Conservation (phyloP, 805 yeast species). For the Kazachstania taianensis region DNA sequence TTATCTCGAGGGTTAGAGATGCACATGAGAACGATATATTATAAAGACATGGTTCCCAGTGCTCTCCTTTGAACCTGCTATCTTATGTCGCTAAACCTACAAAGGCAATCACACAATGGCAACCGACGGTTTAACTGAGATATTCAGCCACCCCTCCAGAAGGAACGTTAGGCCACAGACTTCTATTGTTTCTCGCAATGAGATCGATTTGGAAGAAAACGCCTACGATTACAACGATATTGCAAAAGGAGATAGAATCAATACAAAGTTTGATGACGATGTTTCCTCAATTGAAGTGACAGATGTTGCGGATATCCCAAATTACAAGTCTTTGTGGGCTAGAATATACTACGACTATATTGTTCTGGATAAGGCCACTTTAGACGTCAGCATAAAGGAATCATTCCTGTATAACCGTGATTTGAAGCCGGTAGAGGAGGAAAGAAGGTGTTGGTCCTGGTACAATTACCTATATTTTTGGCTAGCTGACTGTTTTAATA, state of each 20-base stretch:
- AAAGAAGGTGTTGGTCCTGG: slow-evolving; percentile 77
- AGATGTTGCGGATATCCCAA: not conserved
- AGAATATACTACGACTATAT: slow-evolving; percentile 17
- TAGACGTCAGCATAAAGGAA: slow-evolving; percentile 28
- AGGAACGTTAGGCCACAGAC: slow-evolving; percentile 2
- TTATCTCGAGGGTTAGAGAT: no score
- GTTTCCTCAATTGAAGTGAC: not conserved
- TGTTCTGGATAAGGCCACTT: slow-evolving; percentile 19
- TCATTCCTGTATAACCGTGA: slow-evolving; percentile 62
- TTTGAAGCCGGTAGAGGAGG: slow-evolving; percentile 66
- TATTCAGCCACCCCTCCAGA: slow-evolving; percentile 10
- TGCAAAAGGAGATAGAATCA: not conserved
- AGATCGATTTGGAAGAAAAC: not conserved
- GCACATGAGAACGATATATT: no score
- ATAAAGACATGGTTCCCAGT: no score
- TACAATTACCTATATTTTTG: slow-evolving; percentile 71
- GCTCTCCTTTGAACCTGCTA: no score
- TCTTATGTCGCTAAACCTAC: no score
- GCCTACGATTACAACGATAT: not conserved
- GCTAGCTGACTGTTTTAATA: slow-evolving; percentile 84
- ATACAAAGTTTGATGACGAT: slow-evolving; percentile 2
- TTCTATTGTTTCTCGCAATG: slow-evolving; percentile 4
- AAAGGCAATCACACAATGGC: no score
- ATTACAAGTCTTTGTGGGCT: slow-evolving; percentile 13
- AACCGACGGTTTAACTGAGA: slow-evolving; percentile 12